Evolutionary conservation across 805 yeast genomes (phyloP), one percentile per base, ranked within the genome.

Genomic region (Sugiyamaella valdiviana): DNA sequence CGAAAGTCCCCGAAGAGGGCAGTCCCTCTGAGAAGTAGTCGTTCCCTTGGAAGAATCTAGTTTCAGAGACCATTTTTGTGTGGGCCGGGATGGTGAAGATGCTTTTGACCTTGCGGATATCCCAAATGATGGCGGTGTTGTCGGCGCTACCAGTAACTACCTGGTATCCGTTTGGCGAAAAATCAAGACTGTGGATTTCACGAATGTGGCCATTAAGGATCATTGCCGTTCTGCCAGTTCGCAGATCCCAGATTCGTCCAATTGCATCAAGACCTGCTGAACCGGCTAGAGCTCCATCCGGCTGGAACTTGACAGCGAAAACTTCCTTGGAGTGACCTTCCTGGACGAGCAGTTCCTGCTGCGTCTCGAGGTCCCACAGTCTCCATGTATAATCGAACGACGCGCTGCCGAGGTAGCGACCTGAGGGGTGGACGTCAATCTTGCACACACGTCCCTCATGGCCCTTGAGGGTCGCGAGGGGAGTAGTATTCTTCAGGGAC

Each of bases 301-400:
- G 55, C 51, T 89, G 95, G 52, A 83, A 75, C 1, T 77, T 66
- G 2, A 85, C 63, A 0, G 80, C 59, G 51, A 77, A 79, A 0
- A 89, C 81, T 49, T 80, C 93, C 57, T 79, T 82, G 1, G 85
- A 69, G 61, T 91, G 97, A 0, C 97, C 96, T 60, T 87, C 95
- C 63, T 91, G 98, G 50, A 77, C 70, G 37, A 77, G 67, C 5
- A 91, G 58, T 46, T 79, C 79, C 24, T 61, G 60, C 14, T 65
- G 63, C 3, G 71, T 75, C 10, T 68, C 66, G 0, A 80, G 54
- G 63, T 91, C 96, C 95, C 95, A 90, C 2, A 87, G 63, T 51
- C 87, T 76, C 96, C 96, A 91, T 0, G 96, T 86, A 54, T 73
- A 73, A 64, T 91, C 97, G 59, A 75, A 82, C 0, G 96, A 89